Percentiles rank a stretch among this genome's conserved stretches.
Evolutionary conservation across 192 early-diverging fungal genomes (phyloP).

Genomic region (Gaertneriomyces semiglobifer): DNA sequence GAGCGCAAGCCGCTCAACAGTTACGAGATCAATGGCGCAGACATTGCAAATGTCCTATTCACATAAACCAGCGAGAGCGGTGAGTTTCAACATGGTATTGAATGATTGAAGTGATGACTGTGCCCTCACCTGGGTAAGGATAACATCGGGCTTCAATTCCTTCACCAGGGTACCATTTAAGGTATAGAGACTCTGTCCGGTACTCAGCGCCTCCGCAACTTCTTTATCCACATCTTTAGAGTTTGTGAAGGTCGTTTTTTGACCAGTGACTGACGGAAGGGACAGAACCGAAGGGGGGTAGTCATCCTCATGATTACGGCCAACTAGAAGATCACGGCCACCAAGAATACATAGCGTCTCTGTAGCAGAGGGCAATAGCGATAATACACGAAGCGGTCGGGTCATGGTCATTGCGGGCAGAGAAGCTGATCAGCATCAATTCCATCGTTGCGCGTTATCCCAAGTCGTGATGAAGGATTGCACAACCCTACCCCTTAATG

Average conservation of each 20-base stretch:
- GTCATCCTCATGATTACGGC: conserved; percentile 48
- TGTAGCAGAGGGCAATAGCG: conserved; percentile 43
- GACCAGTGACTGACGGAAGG: conserved; percentile 48
- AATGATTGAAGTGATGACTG: neutral
- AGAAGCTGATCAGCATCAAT: neutral
- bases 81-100: neutral
- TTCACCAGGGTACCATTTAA: conserved; percentile 38
- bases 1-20: conserved; percentile 47
- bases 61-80: conserved; percentile 4
- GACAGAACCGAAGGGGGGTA: conserved; percentile 37
- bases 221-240: conserved; percentile 45
- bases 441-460: too few relatives aligned
- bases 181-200: conserved; percentile 48
- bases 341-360: conserved; percentile 43
- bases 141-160: conserved; percentile 41
- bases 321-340: conserved; percentile 39
- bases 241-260: conserved; percentile 47
- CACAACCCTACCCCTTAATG: too few relatives aligned
- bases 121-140: conserved; percentile 45
- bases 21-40: conserved; percentile 51
- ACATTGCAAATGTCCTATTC: conserved; percentile 42
- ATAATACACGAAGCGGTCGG: neutral
- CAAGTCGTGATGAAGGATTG: too few relatives aligned
- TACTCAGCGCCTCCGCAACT: conserved; percentile 37
- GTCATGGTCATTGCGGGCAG: neutral